phyloP scores from a whole-genome alignment of 345 rosid genomes.

The Geranium brycei region DNA sequence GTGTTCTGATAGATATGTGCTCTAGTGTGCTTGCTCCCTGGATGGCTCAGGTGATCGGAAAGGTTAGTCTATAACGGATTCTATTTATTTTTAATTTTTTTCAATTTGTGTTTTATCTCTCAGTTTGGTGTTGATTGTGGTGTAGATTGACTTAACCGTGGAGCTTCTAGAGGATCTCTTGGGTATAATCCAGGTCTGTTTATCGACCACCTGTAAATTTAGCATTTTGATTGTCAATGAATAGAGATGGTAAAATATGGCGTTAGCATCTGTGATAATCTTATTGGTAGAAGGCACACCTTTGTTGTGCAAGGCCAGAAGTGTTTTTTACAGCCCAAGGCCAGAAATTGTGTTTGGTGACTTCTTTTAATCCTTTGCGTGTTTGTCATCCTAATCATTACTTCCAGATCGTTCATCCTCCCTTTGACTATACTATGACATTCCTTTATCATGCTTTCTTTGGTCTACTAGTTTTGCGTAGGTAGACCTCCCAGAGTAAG shows the following conservation, averaged over 20 bases:
- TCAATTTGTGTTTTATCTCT: background rate
- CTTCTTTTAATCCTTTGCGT: too few relatives aligned
- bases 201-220: background rate
- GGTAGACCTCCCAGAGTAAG: too few relatives aligned
- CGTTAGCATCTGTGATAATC: background rate
- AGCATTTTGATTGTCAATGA: background rate
- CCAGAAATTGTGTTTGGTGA: too few relatives aligned
- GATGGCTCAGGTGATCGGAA: conserved; percentile 57
- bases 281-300: background rate
- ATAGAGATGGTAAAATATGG: conserved; percentile 1
- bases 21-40: conserved; percentile 67
- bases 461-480: too few relatives aligned
- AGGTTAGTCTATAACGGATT: conserved; percentile 31
- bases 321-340: too few relatives aligned
- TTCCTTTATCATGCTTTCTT: too few relatives aligned
- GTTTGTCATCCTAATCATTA: too few relatives aligned
- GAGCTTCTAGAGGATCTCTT: conserved; percentile 73
- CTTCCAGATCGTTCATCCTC: too few relatives aligned
- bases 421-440: too few relatives aligned
- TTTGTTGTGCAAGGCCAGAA: too few relatives aligned
- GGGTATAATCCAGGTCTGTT: conserved; percentile 59
- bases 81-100: background rate
- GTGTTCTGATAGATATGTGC: conserved; percentile 66
- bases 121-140: conserved; percentile 1
- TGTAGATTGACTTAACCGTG: conserved; percentile 55